Conservation (phyloP, 2,329 filamentous ascomycete genomes). For the Ceratocystis alfenasii region DNA sequence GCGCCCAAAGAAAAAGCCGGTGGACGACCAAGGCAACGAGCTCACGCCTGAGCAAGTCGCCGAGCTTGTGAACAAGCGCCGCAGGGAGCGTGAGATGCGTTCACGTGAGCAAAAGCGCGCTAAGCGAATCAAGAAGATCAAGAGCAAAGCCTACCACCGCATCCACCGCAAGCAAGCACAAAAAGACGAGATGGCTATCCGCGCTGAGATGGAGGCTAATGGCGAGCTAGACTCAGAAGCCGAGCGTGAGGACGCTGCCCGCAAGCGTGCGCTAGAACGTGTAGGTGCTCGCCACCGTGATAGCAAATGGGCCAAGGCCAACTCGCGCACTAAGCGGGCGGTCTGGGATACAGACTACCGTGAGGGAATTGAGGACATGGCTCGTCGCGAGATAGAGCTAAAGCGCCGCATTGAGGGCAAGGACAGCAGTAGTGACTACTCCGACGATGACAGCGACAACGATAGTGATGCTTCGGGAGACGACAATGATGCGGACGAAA, state of each 20-base stretch:
- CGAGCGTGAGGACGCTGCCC: slow-evolving; percentile 53
- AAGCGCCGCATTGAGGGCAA: slow-evolving; percentile 63
- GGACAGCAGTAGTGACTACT: slow-evolving; percentile 40
- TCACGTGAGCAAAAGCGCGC: slow-evolving; percentile 81
- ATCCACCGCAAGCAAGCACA: slow-evolving; percentile 69
- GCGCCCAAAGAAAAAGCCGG: slow-evolving; percentile 36
- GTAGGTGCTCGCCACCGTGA: slow-evolving; percentile 78
- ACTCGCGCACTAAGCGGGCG: slow-evolving; percentile 65
- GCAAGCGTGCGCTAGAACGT: slow-evolving; percentile 66
- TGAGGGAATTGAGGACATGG: slow-evolving; percentile 66
- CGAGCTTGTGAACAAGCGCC: slow-evolving; percentile 59
- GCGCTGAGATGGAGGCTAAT: slow-evolving; percentile 43
- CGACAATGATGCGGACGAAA: slow-evolving; percentile 37
- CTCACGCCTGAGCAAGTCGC: slow-evolving; percentile 60
- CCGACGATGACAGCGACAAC: slow-evolving; percentile 43
- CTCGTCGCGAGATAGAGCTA: slow-evolving; percentile 69
- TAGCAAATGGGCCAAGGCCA: slow-evolving; percentile 82
- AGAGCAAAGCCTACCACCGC: slow-evolving; percentile 87
- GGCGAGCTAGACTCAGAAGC: slow-evolving; percentile 53
- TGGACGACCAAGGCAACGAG: slow-evolving; percentile 39
- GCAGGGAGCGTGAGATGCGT: slow-evolving; percentile 69
- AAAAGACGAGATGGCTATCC: slow-evolving; percentile 41
- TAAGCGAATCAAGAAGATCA: slow-evolving; percentile 96
- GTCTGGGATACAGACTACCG: slow-evolving; percentile 85
- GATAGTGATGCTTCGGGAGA: slow-evolving; percentile 32